A percentile compares a stretch with the other conserved stretches of the same genome.
Conservation (phyloP, 2,329 filamentous ascomycete species). For the Aspergillus sp. region DNA sequence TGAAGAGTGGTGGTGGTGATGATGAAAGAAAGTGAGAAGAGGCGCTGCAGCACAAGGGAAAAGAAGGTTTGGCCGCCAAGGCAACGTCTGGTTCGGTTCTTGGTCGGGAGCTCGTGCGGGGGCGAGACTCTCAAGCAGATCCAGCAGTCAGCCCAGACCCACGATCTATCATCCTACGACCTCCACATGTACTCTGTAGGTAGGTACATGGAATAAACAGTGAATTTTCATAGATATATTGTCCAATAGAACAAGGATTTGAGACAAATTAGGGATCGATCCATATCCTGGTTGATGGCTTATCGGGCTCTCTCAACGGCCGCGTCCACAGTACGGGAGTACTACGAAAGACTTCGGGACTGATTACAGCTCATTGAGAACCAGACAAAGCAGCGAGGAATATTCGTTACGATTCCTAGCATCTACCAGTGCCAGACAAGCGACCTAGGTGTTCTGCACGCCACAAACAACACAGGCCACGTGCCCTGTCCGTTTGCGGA, state of each 20-base stretch:
- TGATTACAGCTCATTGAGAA: not conserved
- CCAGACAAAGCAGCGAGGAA: not conserved
- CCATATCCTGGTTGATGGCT: too few relatives aligned
- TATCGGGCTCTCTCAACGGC: not conserved
- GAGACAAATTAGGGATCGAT: too few relatives aligned
- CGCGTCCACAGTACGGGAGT: not conserved
- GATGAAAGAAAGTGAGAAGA: constrained; percentile 13
- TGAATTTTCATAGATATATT: too few relatives aligned
- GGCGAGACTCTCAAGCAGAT: constrained; percentile 1
- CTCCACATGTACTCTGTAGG: too few relatives aligned
- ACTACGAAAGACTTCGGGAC: not conserved
- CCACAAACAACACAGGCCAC: not conserved
- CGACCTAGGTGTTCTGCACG: not conserved
- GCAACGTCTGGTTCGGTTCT: constrained; percentile 10
- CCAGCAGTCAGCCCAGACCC: constrained; percentile 8
- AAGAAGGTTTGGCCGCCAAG: constrained; percentile 17
- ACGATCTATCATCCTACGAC: not conserved
- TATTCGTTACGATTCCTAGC: not conserved
- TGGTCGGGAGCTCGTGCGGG: constrained; percentile 16
- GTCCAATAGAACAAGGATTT: too few relatives aligned
- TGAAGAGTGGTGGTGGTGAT: constrained; percentile 10
- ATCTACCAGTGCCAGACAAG: not conserved
- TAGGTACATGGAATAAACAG: too few relatives aligned
- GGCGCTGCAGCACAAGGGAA: constrained; percentile 5
- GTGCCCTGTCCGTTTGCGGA: not conserved